phyloP scores from a whole-genome alignment of 164 flowering plant genomes.

The Umbilicus rupestris region DNA sequence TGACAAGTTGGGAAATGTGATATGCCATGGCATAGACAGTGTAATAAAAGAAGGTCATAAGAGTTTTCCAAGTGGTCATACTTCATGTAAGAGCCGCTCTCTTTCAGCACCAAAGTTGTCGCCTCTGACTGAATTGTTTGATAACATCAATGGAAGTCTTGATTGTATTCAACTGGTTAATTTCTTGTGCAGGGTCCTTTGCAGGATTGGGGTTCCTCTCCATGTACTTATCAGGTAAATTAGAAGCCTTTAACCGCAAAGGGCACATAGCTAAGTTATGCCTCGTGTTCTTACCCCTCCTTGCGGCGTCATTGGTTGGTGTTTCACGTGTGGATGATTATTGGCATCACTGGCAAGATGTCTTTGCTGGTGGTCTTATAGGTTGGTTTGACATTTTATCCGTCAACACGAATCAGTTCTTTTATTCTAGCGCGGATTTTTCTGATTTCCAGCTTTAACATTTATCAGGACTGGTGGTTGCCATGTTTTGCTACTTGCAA shows the following conservation, averaged over 20 bases:
- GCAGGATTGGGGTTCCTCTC: slow-evolving; percentile 84
- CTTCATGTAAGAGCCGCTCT: slow-evolving; percentile 48
- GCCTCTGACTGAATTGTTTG: neutral
- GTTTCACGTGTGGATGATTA: slow-evolving; percentile 82
- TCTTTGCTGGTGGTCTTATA: slow-evolving; percentile 69
- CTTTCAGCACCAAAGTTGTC: neutral
- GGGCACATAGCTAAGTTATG: slow-evolving; percentile 84
- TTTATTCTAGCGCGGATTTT: neutral
- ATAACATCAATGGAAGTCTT: neutral
- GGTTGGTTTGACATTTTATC: slow-evolving; percentile 30
- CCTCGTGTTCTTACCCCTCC: slow-evolving; percentile 58
- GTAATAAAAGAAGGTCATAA: slow-evolving; percentile 76
- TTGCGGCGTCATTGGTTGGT: slow-evolving; percentile 60
- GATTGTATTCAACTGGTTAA: neutral
- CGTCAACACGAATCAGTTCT: neutral
- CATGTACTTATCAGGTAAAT: slow-evolving; percentile 65
- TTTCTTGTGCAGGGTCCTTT: slow-evolving; percentile 57
- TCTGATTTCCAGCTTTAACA: neutral
- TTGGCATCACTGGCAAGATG: slow-evolving; percentile 97
- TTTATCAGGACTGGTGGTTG: slow-evolving; percentile 49
- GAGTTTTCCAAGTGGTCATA: slow-evolving; percentile 87
- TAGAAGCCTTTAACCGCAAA: slow-evolving; percentile 56
- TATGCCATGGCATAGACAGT: slow-evolving; percentile 57
- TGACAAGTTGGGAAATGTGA: slow-evolving; percentile 48
- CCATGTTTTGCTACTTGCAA: slow-evolving; percentile 68